Evolutionary conservation across 352 stramenopile species (phyloP), one percentile per base, ranked within the genome.

Genomic region (Phytophthora sp.): DNA sequence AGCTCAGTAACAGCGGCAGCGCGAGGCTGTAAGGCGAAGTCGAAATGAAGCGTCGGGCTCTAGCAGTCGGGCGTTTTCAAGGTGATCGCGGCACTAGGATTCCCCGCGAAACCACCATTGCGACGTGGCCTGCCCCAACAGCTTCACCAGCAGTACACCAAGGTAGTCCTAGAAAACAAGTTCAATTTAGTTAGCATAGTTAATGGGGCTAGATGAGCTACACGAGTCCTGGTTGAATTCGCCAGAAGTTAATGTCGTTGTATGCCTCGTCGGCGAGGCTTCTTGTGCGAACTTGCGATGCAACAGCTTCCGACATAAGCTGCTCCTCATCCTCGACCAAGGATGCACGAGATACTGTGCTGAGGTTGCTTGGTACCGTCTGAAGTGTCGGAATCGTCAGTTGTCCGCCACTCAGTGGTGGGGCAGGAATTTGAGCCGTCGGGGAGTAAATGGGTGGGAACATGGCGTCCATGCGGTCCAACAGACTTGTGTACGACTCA

Each of bases 231-330:
- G 86, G 86, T 20, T 80, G 65, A 42, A 95, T 88, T 37, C 81
- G 70, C 87, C 87, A 95, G 38, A 92, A 95, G 60, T 95, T 95
- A 24, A 92, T 65, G 53, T 95, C 87, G 59, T 95, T 95, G 72
- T 89, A 95, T 18, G 84, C 85, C 52, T 95, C 87, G 51, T 95
- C 87, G 9, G 66, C 72, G 62, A 92, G 70, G 42, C 66, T 87
- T 23, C 80, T 74, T 35, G 81, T 75, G 11, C 72, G 73, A 5
- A 76, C 75, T 42, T 82, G 74, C 0, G 68, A 82, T 2, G 74
- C 79, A 38, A 88, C 69, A 0, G 82, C 66, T 30, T 90, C 82
- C 2, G 75, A 82, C 8, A 87, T 66, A 20, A 87, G 57, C 31
- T 82, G 65, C 10, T 90, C 72, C 2, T 74, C 39, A n/a, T 64